Conservation (phyloP, 345 rosid species). For the Aquilaria sinensis region DNA sequence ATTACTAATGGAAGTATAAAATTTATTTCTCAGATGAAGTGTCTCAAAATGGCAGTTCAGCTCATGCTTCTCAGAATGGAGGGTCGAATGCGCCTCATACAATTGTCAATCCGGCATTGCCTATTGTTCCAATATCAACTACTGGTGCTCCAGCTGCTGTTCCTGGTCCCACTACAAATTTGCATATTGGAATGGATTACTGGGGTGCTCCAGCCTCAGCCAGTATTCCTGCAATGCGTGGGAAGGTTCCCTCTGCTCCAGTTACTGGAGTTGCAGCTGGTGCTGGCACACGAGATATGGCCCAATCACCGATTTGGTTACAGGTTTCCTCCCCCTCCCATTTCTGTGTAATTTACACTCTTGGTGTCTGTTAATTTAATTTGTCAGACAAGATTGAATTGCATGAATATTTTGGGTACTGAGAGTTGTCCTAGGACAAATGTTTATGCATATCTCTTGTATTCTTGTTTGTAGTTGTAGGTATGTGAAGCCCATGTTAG, state of each 20-base stretch:
- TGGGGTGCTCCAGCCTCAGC: slow-evolving; percentile 83
- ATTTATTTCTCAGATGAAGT: slow-evolving; percentile 38
- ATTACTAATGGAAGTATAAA: slow-evolving; percentile 15
- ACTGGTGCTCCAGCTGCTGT: slow-evolving; percentile 44
- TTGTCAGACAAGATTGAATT: too few relatives aligned
- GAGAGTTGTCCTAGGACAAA: too few relatives aligned
- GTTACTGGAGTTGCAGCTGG: slow-evolving; percentile 62
- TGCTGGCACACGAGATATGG: slow-evolving; percentile 59
- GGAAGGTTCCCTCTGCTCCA: slow-evolving; percentile 63
- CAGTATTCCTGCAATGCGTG: slow-evolving; percentile 53
- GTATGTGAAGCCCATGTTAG: too few relatives aligned
- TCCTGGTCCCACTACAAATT: slow-evolving; percentile 86
- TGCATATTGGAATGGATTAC: slow-evolving; percentile 97
- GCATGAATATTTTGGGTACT: too few relatives aligned
- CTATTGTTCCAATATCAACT: slow-evolving; percentile 58
- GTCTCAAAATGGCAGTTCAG: slow-evolving; percentile 75
- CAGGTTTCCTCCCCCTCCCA: slow-evolving; percentile 36
- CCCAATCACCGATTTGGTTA: slow-evolving; percentile 78
- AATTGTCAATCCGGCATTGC: slow-evolving; percentile 43
- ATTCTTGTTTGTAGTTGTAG: too few relatives aligned
- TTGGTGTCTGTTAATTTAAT: neutral
- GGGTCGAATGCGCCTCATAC: slow-evolving; percentile 39
- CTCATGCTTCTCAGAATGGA: slow-evolving; percentile 63
- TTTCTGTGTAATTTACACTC: too few relatives aligned
- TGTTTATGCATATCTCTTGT: too few relatives aligned